phyloP scores from a whole-genome alignment of 2,329 filamentous ascomycete genomes.

The Colletotrichum agaves region DNA sequence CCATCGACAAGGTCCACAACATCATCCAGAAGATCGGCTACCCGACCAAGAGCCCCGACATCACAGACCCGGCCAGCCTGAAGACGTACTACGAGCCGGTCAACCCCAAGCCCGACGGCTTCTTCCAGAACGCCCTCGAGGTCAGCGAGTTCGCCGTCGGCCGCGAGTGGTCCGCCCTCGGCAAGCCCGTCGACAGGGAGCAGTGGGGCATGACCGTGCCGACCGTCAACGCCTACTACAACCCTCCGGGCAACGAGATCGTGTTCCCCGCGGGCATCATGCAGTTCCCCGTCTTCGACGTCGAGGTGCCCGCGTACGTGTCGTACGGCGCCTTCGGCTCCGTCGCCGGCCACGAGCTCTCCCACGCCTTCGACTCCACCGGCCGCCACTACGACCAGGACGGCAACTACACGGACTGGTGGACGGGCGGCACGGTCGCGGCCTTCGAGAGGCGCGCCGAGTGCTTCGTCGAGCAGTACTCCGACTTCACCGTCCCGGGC shows the following conservation, averaged over 20 bases:
- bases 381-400: constrained; percentile 73
- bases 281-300: constrained; percentile 74
- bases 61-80: constrained; percentile 67
- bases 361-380: constrained; percentile 75
- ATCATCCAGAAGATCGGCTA: constrained; percentile 77
- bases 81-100: constrained; percentile 66
- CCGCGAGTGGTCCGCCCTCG: constrained; percentile 66
- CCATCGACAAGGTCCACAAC: constrained; percentile 72
- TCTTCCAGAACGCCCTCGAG: constrained; percentile 68
- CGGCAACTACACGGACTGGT: constrained; percentile 75
- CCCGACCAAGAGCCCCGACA: constrained; percentile 70
- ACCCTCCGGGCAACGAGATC: constrained; percentile 73
- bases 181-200: constrained; percentile 68
- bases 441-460: constrained; percentile 68
- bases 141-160: constrained; percentile 59
- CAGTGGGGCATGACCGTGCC: constrained; percentile 70
- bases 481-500: constrained; percentile 67
- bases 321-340: constrained; percentile 76
- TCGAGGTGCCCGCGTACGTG: constrained; percentile 70
- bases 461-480: constrained; percentile 77
- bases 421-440: constrained; percentile 68
- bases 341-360: constrained; percentile 75
- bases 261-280: constrained; percentile 77
- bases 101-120: constrained; percentile 59
- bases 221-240: constrained; percentile 75